Base-by-base conservation (phyloP, 352 stramenopile genomes). In the Phytopythium delawarense region DNA sequence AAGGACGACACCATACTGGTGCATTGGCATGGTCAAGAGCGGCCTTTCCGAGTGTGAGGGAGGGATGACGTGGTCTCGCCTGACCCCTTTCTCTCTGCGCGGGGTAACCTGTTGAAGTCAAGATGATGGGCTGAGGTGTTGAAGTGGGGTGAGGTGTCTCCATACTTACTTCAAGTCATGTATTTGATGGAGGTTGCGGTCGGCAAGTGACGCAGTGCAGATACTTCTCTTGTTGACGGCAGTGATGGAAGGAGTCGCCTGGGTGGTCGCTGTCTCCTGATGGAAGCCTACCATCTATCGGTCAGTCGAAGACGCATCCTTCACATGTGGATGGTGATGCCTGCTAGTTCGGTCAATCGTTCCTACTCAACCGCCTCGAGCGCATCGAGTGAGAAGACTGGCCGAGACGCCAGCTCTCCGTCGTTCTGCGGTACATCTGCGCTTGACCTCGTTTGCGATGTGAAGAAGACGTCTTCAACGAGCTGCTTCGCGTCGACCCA, bases 401-500 rank as follows among this genome's bases (percentile, higher is more conserved):
- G 28, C 13, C 28, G 28, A 25, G 48, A 8, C 53, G 20, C n/a
- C 7, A 59, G 53, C 12, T 40, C n/a, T 13, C 23, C n/a, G 21
- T 59, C 53, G n/a, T 25, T 46, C 21, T 23, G 21, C 21, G 15
- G 21, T 34, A 11, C 30, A 1, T 42, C n/a, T 3, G 12, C 20
- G 5, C 0, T 44, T n/a, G 32, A 7, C n/a, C 7, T 12, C 12
- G 11, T 18, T 20, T 18, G 12, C 11, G n/a, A 13, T 1, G 21
- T 6, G 40, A 71, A 71, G 39, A 81, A 85, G 13, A 83, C 65
- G 28, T 78, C 65, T 28, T 71, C 61, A 20, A 82, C 68, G 11
- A 80, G 60, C 7, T 50, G 28, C 57, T 72, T 75, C 25, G 68
- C 75, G 51, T 86, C 76, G 21, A 88, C 58, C 76, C 76, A 88